Conservation (phyloP, 805 yeast species). For the Pichia membranifaciens region DNA sequence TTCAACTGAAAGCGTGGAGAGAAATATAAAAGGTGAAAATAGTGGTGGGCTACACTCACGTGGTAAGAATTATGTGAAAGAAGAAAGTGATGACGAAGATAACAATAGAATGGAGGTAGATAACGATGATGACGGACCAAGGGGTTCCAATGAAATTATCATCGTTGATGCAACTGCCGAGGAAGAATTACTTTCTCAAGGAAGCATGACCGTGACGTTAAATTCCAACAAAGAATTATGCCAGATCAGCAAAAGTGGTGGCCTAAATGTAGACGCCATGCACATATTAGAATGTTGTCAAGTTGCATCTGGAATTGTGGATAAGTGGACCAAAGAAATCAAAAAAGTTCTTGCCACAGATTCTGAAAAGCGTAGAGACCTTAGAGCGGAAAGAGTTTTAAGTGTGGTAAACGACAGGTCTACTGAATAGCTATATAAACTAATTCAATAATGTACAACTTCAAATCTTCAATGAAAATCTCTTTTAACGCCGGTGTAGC, state of each 20-base stretch:
- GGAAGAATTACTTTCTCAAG: conserved; percentile 74
- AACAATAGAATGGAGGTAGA: not conserved
- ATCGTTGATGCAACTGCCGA: conserved; percentile 69
- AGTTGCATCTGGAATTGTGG: conserved; percentile 60
- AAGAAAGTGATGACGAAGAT: conserved; percentile 9
- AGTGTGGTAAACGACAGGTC: conserved; percentile 30
- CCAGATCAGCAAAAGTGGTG: conserved; percentile 88
- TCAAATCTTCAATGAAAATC: no score
- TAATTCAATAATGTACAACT: no score
- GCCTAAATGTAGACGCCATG: conserved; percentile 71
- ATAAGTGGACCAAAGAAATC: conserved; percentile 58
- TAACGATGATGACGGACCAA: not conserved
- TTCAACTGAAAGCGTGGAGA: conserved; percentile 59
- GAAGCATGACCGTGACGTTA: conserved; percentile 76
- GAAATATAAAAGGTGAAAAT: conserved; percentile 55
- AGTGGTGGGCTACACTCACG: not conserved
- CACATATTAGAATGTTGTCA: conserved; percentile 62
- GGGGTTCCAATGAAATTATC: conserved; percentile 34
- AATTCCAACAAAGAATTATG: conserved; percentile 89
- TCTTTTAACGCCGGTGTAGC: no score
- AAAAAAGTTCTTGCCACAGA: conserved; percentile 50
- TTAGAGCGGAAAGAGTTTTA: conserved; percentile 22
- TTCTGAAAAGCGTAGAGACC: conserved; percentile 27
- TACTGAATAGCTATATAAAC: not conserved
- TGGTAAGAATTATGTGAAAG: not conserved